Base-by-base conservation (phyloP, 2,329 filamentous ascomycete genomes). In the Lachnellula hyalina region DNA sequence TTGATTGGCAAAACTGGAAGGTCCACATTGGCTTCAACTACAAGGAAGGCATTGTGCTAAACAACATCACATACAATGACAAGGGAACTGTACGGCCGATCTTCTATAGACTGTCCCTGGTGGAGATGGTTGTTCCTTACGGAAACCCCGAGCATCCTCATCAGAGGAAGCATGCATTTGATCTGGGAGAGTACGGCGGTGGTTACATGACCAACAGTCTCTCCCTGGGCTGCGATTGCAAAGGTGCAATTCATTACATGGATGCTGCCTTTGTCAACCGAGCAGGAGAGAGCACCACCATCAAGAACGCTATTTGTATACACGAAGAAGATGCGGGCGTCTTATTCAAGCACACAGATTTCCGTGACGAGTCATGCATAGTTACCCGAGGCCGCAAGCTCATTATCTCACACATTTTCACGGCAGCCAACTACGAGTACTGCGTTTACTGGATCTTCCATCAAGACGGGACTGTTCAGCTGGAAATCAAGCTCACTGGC, bases 11-110 rank as follows among this genome's bases (percentile, higher is more conserved):
- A 71, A 96, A 95, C 68, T 96, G 90, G 88, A 93, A 83, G 65
- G 83, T 96, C 61, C 92, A 96, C 70, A 83, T 96, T 56, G 92
- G 92, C 23, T 96, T 96, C 81, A 96, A 96, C 77, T 94, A 96
- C 75, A 83, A 89, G 25, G 92, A 96, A 73, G 92, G 92, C 21
- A 87, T 96, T 63, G 88, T 96, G 2, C 77, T 96, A 6, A 94
- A 89, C 72, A 90, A 96, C 73, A 91, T 96, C 68, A 89, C 85
- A 3, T 96, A 87, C 74, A 92, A 90, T 64, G 92, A 96, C 73
- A 89, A 90, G 71, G 85, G 89, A 46, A 86, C 75, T 44, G 77
- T 86, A 35, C 80, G 92, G 34, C 87, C 89, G 1, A 78, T 95
- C 36, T 96, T 96, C 74, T 96, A 94, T 79, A 83, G 92, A 47